These are phyloP conservation scores for Dacryopinax primogenitus DNA, from an alignment of 768 basidiomycete genomes.

Conservation along the genomic window DNA sequence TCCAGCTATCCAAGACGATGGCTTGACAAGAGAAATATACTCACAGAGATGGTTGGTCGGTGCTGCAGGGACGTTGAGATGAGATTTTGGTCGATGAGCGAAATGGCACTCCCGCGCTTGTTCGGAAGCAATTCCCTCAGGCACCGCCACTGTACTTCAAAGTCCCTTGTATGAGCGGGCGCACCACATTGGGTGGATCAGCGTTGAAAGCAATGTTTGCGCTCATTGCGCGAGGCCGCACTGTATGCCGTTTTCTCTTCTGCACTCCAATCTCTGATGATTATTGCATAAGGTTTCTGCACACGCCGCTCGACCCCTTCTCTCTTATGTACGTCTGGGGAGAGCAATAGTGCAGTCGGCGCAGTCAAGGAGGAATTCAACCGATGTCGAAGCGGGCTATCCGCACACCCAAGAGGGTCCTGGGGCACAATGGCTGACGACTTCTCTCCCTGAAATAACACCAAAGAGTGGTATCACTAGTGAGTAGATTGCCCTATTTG, in stretches of 20 bases:
- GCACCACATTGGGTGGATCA: neutral
- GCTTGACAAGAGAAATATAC: neutral
- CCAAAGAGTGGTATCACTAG: neutral
- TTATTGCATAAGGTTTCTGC: too few relatives aligned
- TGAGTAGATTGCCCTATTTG: neutral
- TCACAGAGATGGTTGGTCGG: neutral
- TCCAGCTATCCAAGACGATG: neutral
- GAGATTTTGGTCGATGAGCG: neutral
- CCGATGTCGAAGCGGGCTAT: too few relatives aligned
- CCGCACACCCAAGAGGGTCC: too few relatives aligned
- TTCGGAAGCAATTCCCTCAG: neutral
- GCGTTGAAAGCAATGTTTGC: neutral
- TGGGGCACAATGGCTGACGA: too few relatives aligned
- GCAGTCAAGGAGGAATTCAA: too few relatives aligned
- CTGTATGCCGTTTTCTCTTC: neutral
- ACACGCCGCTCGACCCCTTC: too few relatives aligned
- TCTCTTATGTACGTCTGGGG: too few relatives aligned
- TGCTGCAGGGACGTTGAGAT: neutral
- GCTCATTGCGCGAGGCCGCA: neutral
- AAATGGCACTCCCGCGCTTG: neutral
- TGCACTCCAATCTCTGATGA: too few relatives aligned
- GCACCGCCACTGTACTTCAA: neutral
- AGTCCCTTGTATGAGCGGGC: neutral
- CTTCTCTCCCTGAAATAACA: neutral
- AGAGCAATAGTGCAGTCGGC: too few relatives aligned